phyloP scores from a whole-genome alignment of 441 rosid species.

The Erodium texanum region DNA sequence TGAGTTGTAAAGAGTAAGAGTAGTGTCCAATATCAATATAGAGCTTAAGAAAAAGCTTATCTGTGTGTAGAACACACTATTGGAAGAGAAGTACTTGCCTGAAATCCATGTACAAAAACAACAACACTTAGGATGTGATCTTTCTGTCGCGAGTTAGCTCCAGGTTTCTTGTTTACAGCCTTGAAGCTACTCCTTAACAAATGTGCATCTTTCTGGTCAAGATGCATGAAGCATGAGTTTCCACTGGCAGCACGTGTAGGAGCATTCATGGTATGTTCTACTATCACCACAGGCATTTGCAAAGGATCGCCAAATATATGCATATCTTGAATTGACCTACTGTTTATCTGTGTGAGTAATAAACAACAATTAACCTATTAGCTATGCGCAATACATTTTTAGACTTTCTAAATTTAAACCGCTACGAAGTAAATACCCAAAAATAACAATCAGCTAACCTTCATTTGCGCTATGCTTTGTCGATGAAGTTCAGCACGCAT shows the following conservation, averaged over 20 bases:
- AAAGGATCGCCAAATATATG: conserved; percentile 71
- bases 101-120: conserved; percentile 92
- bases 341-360: conserved; percentile 60
- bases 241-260: conserved; percentile 69
- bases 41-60: background rate
- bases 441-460: conserved; percentile 43
- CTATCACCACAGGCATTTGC: conserved; percentile 64
- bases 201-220: conserved; percentile 21
- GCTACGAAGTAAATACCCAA: background rate
- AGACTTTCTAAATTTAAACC: background rate
- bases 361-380: too few species aligned
- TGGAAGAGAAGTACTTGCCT: conserved; percentile 38
- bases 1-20: conserved; percentile 7
- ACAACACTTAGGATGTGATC: conserved; percentile 57
- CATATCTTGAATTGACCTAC: conserved; percentile 78
- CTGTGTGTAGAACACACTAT: background rate
- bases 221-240: conserved; percentile 38
- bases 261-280: conserved; percentile 70
- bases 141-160: conserved; percentile 22
- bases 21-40: background rate
- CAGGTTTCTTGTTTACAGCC: conserved; percentile 24
- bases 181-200: conserved; percentile 16
- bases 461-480: conserved; percentile 91
- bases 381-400: background rate
- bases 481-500: conserved; percentile 93